Conservation (phyloP, 2,329 filamentous ascomycete genomes). For the Fusarium sp. region DNA sequence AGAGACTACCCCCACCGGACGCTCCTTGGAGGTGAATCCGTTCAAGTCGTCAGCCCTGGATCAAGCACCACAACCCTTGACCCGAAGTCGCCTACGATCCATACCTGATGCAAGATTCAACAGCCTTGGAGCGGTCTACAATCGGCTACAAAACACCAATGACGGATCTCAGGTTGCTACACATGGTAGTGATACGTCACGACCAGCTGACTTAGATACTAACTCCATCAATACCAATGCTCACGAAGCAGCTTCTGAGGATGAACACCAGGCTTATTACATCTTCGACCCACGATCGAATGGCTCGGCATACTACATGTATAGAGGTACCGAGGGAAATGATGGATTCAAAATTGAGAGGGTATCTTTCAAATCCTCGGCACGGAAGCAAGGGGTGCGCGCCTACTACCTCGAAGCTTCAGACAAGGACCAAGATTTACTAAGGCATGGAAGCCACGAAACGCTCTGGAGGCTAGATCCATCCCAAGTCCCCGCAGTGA, state of each 20-base stretch:
- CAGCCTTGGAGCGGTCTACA: slow-evolving; percentile 8
- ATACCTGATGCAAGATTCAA: slow-evolving; percentile 22
- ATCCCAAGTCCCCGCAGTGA: not conserved
- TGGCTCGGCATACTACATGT: slow-evolving; percentile 26
- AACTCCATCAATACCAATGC: not conserved
- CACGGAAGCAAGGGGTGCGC: not conserved
- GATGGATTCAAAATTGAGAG: slow-evolving; percentile 11
- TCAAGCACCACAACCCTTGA: slow-evolving; percentile 7
- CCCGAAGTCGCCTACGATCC: slow-evolving; percentile 21
- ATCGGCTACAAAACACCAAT: not conserved
- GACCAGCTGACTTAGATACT: not conserved
- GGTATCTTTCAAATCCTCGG: slow-evolving; percentile 21
- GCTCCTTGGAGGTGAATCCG: not conserved
- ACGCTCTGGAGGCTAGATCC: slow-evolving; percentile 3
- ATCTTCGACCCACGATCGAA: slow-evolving; percentile 27
- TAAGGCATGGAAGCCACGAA: slow-evolving; percentile 2
- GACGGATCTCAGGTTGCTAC: slow-evolving; percentile 32
- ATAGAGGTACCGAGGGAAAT: slow-evolving; percentile 11
- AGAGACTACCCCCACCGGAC: not conserved
- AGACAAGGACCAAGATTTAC: slow-evolving; percentile 4
- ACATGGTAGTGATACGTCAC: slow-evolving; percentile 18
- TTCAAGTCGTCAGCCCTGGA: not conserved
- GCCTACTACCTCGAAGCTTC: slow-evolving; percentile 23
- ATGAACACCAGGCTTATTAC: slow-evolving; percentile 24
- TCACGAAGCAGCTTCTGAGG: not conserved